Evolutionary conservation across 495 filamentous ascomycete genomes (phyloP).

Genomic region (Pyrenula massariospora): DNA sequence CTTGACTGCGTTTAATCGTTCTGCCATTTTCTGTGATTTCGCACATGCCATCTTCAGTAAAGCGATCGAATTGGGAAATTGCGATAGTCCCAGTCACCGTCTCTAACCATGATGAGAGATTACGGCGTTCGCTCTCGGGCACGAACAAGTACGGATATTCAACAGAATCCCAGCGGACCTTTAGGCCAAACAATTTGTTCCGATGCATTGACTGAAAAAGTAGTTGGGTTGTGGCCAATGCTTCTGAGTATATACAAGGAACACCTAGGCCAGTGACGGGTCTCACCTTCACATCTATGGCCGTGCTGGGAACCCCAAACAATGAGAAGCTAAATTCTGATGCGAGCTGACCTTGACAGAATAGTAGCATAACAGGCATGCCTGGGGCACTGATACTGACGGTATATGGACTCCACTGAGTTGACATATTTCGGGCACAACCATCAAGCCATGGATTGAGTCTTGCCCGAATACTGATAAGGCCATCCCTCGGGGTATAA

Average conservation of each 20-base stretch:
- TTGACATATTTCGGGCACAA: neutral
- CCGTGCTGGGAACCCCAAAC: conserved; percentile 25
- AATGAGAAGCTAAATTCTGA: conserved; percentile 19
- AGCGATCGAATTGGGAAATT: neutral
- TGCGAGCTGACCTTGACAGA: conserved; percentile 23
- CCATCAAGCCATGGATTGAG: neutral
- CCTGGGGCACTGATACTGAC: neutral
- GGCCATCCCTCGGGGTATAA: neutral
- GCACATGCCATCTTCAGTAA: neutral
- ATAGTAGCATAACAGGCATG: conserved; percentile 16
- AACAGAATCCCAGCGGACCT: neutral
- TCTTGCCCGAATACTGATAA: neutral
- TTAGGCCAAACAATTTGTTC: neutral
- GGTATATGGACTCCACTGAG: neutral
- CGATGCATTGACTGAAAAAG: neutral
- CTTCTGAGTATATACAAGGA: neutral
- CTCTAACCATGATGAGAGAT: neutral
- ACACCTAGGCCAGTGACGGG: neutral
- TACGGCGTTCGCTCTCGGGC: neutral
- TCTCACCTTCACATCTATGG: neutral
- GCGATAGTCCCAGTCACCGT: neutral
- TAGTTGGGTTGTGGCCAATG: neutral
- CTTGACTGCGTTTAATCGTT: neutral
- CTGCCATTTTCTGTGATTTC: neutral
- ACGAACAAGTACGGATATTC: neutral